Conservation (phyloP, 192 early-diverging fungal species). For the Backusella liffmaniae region DNA sequence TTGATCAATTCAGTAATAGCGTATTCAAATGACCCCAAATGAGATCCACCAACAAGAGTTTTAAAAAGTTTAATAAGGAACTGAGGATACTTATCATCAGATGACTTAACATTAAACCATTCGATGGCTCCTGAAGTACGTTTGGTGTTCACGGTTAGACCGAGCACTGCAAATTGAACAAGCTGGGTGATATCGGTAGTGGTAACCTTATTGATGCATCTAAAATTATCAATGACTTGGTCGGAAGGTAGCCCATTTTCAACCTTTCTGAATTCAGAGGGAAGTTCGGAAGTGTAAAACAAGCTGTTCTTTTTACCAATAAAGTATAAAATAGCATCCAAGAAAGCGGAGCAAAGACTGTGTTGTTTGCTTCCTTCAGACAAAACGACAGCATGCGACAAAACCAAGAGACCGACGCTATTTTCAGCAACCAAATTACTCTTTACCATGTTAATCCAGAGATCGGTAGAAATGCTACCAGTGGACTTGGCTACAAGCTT, state of each 20-base stretch:
- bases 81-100: neutral
- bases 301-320: neutral
- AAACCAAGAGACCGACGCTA: slow-evolving; percentile 39
- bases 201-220: neutral
- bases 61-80: slow-evolving; percentile 30
- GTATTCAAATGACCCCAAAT: slow-evolving; percentile 35
- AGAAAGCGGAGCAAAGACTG: neutral
- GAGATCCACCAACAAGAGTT: slow-evolving; percentile 36
- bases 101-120: slow-evolving; percentile 4
- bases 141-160: neutral
- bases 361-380: neutral
- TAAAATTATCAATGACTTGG: neutral
- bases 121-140: neutral
- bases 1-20: slow-evolving; percentile 41
- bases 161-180: neutral
- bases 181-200: neutral
- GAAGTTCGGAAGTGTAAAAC: neutral
- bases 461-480: slow-evolving; percentile 10
- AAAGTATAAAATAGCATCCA: slow-evolving; percentile 5
- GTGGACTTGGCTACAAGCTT: slow-evolving; percentile 37
- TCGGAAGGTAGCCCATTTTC: slow-evolving; percentile 12
- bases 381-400: slow-evolving; percentile 23
- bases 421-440: slow-evolving; percentile 24
- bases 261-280: neutral
- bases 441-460: slow-evolving; percentile 41